Percentiles rank a stretch among this genome's conserved stretches.
phyloP scores from a whole-genome alignment of 179 eudicot species.

The Beta corolliflora region DNA sequence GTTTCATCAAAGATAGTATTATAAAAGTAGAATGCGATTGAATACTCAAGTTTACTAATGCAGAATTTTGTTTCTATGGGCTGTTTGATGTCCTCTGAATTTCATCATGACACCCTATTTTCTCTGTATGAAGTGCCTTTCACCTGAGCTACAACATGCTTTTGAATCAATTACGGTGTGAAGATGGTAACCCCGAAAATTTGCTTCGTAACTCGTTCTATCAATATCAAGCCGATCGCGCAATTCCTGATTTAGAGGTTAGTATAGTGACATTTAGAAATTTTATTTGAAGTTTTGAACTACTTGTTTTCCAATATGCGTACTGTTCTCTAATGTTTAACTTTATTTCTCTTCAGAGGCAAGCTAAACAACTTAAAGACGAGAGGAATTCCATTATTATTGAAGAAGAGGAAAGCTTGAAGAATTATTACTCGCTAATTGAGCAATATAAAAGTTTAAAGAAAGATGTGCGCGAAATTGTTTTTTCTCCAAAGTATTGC shows the following conservation, averaged over 20 bases:
- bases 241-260: conserved; percentile 94
- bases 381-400: conserved; percentile 82
- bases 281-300: no score
- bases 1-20: neutral
- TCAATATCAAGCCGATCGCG: conserved; percentile 92
- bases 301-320: neutral
- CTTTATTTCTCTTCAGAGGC: conserved; percentile 56
- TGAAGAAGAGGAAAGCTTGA: conserved; percentile 85
- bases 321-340: neutral
- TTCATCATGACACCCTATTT: conserved; percentile 18
- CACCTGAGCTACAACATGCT: conserved; percentile 99
- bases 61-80: neutral
- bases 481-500: conserved; percentile 72
- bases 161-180: conserved; percentile 84
- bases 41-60: neutral
- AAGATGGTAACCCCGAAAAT: conserved; percentile 97
- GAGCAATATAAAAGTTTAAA: conserved; percentile 76
- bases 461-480: conserved; percentile 71
- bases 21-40: neutral
- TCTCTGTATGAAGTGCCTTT: conserved; percentile 67
- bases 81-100: neutral
- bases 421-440: conserved; percentile 72
- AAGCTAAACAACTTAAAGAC: conserved; percentile 67
- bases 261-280: conserved; percentile 13
- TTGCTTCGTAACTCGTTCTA: conserved; percentile 92